phyloP scores from a whole-genome alignment of 805 yeast genomes.

The Tetrapisispora taiwanensis region DNA sequence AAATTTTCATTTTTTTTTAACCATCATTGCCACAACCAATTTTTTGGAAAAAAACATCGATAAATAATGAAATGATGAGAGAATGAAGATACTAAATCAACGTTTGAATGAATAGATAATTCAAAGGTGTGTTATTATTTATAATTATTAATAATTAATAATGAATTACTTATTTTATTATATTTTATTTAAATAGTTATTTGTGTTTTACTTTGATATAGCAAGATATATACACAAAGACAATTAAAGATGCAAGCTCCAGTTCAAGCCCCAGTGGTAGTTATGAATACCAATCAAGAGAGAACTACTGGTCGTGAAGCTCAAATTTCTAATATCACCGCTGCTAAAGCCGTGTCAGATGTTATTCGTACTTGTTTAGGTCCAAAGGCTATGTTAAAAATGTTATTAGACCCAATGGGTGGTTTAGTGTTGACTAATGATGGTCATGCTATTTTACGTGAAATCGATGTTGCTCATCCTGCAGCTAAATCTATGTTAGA shows the following conservation, averaged over 20 bases:
- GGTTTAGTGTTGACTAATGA: slow-evolving; percentile 96
- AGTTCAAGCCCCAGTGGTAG: slow-evolving; percentile 81
- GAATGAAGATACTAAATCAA: not conserved
- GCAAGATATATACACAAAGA: too few species aligned
- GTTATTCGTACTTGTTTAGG: slow-evolving; percentile 96
- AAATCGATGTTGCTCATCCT: slow-evolving; percentile 95
- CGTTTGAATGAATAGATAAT: too few species aligned
- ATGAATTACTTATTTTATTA: too few species aligned
- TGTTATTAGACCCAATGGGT: slow-evolving; percentile 89
- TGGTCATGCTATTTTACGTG: slow-evolving; percentile 96
- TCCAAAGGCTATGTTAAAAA: slow-evolving; percentile 97
- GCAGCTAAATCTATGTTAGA: slow-evolving; percentile 99
- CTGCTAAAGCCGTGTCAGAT: slow-evolving; percentile 99
- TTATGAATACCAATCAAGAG: slow-evolving; percentile 79
- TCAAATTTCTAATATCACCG: slow-evolving; percentile 91
- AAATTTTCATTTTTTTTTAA: too few species aligned
- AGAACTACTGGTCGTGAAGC: slow-evolving; percentile 97
- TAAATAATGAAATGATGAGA: too few species aligned
- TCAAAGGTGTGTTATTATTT: too few species aligned
- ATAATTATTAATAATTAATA: too few species aligned
- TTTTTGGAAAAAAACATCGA: too few species aligned
- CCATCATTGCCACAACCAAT: too few species aligned
- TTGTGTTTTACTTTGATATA: too few species aligned
- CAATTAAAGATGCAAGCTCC: slow-evolving; percentile 10
- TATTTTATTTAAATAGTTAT: too few species aligned